Evolutionary conservation across 2,329 filamentous ascomycete species (phyloP).

Genomic region (Xylariales sp.): DNA sequence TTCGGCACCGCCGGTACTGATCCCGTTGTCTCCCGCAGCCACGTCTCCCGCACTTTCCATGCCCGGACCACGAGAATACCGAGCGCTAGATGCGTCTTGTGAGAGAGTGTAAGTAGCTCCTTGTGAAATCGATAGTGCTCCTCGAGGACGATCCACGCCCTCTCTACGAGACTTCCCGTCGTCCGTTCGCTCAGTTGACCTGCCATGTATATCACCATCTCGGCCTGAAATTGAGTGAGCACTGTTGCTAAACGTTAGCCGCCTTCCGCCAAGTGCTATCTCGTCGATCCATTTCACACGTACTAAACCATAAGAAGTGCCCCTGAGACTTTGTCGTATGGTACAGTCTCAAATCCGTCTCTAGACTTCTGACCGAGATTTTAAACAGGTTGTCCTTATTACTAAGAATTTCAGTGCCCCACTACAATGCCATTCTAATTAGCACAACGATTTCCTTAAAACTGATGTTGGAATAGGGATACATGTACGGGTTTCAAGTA

Average conservation of each 20-base stretch:
- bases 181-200: slow-evolving; percentile 64
- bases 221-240: slow-evolving; percentile 63
- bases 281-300: slow-evolving; percentile 41
- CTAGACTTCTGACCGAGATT: slow-evolving; percentile 61
- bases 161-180: slow-evolving; percentile 62
- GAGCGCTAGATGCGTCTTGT: slow-evolving; percentile 58
- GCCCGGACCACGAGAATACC: slow-evolving; percentile 63
- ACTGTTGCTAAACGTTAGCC: slow-evolving; percentile 41
- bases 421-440: slow-evolving; percentile 46
- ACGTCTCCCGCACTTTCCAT: slow-evolving; percentile 63
- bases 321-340: slow-evolving; percentile 56
- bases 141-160: slow-evolving; percentile 63
- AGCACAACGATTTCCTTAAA: slow-evolving; percentile 12
- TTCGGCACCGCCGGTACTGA: slow-evolving; percentile 55
- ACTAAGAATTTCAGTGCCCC: slow-evolving; percentile 61
- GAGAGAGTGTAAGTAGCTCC: slow-evolving; percentile 62
- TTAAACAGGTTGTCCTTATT: slow-evolving; percentile 67
- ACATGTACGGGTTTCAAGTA: not conserved
- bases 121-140: slow-evolving; percentile 61
- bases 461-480: not conserved
- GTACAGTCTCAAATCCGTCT: slow-evolving; percentile 61
- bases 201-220: slow-evolving; percentile 66
- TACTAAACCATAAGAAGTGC: slow-evolving; percentile 65
- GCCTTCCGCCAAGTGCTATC: not conserved
- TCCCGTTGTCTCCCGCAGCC: slow-evolving; percentile 53